These are phyloP conservation scores for Gillenia trifoliata DNA, from an alignment of 306 rosid genomes.

Conservation along the genomic window DNA sequence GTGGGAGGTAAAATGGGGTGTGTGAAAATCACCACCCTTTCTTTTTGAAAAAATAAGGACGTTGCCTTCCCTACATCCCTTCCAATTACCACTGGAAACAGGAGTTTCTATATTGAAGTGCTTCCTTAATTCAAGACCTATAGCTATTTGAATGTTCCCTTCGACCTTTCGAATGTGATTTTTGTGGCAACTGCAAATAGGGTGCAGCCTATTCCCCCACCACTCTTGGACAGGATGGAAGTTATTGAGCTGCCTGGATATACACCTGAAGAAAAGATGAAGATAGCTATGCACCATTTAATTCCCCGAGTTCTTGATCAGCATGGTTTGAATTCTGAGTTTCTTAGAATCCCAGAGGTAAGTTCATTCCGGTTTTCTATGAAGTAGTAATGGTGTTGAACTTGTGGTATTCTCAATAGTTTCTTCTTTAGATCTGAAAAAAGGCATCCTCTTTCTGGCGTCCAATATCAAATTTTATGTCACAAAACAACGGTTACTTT, in stretches of 20 bases:
- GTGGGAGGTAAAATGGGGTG: too few species aligned
- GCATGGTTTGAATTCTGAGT: constrained; percentile 83
- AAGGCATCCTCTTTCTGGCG: background rate
- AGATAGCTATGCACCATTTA: constrained; percentile 85
- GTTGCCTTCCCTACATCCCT: background rate
- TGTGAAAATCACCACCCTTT: too few species aligned
- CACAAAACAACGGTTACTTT: background rate
- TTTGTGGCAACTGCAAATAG: constrained; percentile 97
- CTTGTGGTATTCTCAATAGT: background rate
- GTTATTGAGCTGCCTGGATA: constrained; percentile 98
- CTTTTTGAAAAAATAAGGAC: background rate
- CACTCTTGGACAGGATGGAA: constrained; percentile 98
- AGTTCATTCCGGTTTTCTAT: constrained; percentile 3
- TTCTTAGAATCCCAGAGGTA: constrained; percentile 95
- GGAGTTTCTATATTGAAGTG: constrained; percentile 6
- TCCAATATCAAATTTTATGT: background rate
- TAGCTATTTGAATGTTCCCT: constrained; percentile 98
- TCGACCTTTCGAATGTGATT: constrained; percentile 86
- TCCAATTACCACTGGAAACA: background rate
- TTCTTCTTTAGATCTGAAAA: background rate
- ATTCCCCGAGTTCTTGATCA: constrained; percentile 95
- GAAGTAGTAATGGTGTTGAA: background rate
- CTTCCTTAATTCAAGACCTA: constrained; percentile 52
- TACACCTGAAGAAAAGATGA: constrained; percentile 91
- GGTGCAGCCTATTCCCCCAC: constrained; percentile 85